Conservation (phyloP, 257 asterid genomes). For the Capsicum pubescens region DNA sequence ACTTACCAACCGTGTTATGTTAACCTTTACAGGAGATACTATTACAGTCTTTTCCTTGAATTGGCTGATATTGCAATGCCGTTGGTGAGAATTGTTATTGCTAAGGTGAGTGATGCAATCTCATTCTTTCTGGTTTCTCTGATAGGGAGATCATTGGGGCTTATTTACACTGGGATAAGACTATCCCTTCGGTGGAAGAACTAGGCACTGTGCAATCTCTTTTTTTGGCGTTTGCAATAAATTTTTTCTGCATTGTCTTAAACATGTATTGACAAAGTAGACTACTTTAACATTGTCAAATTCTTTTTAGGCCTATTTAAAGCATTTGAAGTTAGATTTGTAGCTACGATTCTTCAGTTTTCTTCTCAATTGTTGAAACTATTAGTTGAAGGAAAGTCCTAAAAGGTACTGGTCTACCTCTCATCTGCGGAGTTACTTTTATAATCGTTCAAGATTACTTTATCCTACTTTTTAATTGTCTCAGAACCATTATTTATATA, state of each 20-base stretch:
- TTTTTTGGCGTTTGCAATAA: slow-evolving; percentile 9
- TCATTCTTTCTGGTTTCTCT: slow-evolving; percentile 82
- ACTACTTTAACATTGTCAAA: neutral
- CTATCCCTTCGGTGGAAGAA: slow-evolving; percentile 77
- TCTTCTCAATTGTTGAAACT: neutral
- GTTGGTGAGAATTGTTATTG: slow-evolving; percentile 56
- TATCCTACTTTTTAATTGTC: neutral
- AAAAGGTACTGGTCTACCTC: neutral
- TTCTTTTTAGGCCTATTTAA: neutral
- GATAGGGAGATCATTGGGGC: slow-evolving; percentile 96
- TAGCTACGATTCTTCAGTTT: neutral
- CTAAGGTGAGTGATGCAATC: slow-evolving; percentile 78
- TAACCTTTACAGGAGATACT: slow-evolving; percentile 71
- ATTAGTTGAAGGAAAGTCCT: neutral
- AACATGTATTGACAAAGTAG: neutral
- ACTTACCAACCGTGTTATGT: slow-evolving; percentile 10
- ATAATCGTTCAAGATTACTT: neutral
- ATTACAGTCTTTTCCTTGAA: slow-evolving; percentile 86
- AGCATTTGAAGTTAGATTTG: neutral
- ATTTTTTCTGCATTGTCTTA: neutral
- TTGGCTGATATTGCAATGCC: slow-evolving; percentile 78
- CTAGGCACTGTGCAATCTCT: slow-evolving; percentile 40
- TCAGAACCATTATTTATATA: neutral
- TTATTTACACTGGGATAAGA: slow-evolving; percentile 88
- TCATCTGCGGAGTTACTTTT: neutral